phyloP scores from a whole-genome alignment of 2,329 filamentous ascomycete species.

The Pseudocercospora pini-densiflorae region DNA sequence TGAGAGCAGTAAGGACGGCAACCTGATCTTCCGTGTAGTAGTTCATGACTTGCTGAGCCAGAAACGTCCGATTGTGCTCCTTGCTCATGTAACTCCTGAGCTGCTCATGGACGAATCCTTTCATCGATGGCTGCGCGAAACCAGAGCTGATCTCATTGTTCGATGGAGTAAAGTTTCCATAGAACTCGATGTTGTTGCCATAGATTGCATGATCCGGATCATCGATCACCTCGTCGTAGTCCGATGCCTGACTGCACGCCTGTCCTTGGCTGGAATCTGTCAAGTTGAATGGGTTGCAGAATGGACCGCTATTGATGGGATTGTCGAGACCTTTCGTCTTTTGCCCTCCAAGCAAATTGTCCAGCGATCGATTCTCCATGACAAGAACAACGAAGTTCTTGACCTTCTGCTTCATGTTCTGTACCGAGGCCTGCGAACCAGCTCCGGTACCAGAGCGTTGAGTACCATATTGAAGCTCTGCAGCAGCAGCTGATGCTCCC shows the following conservation, averaged over 20 bases:
- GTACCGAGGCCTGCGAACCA: background rate
- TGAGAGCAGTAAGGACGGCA: slow-evolving; percentile 41
- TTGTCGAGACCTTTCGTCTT: slow-evolving; percentile 17
- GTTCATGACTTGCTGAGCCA: slow-evolving; percentile 40
- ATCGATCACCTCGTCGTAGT: slow-evolving; percentile 45
- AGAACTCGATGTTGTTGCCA: slow-evolving; percentile 43
- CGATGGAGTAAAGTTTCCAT: slow-evolving; percentile 44
- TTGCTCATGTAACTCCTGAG: slow-evolving; percentile 44
- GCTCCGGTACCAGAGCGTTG: background rate
- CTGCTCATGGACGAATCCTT: slow-evolving; percentile 46
- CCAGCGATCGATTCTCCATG: slow-evolving; percentile 47
- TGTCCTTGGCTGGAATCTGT: slow-evolving; percentile 8
- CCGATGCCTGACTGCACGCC: slow-evolving; percentile 34
- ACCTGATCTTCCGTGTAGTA: slow-evolving; percentile 44
- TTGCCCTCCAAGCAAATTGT: slow-evolving; percentile 44
- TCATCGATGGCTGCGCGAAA: slow-evolving; percentile 39
- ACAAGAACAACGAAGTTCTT: slow-evolving; percentile 31
- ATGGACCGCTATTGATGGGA: slow-evolving; percentile 18
- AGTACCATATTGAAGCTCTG: background rate
- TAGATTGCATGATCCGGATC: slow-evolving; percentile 43
- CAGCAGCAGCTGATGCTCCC: background rate
- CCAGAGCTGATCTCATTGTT: slow-evolving; percentile 37
- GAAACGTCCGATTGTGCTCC: slow-evolving; percentile 41
- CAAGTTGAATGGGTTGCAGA: slow-evolving; percentile 19
- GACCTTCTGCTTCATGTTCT: slow-evolving; percentile 1